A percentile compares a stretch with the other conserved stretches of the same genome.
phyloP scores from a whole-genome alignment of 2,329 filamentous ascomycete species.

The Amauroascus niger region DNA sequence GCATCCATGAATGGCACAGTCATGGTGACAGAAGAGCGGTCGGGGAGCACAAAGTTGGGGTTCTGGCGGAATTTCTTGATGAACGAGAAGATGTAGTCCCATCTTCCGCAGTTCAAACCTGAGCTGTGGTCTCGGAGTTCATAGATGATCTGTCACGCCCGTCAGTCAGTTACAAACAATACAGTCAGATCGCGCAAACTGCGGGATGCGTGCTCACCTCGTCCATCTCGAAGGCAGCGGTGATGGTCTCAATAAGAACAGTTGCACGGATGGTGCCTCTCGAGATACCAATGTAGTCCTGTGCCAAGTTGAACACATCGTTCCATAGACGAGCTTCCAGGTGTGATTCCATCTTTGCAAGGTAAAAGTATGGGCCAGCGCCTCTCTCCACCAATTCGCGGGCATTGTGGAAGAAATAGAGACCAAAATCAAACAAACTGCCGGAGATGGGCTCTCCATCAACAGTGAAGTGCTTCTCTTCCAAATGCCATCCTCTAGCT shows the following conservation, averaged over 20 bases:
- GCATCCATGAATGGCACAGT: conserved; percentile 97
- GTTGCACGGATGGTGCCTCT: conserved; percentile 90
- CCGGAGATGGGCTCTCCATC: conserved; percentile 92
- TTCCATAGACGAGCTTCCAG: conserved; percentile 97
- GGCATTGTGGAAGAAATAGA: conserved; percentile 99
- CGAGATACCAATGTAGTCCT: conserved; percentile 83
- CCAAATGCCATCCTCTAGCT: conserved; percentile 92
- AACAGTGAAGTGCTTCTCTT: conserved; percentile 95
- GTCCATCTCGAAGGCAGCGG: conserved; percentile 98
- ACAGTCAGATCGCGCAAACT: not conserved
- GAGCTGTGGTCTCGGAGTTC: conserved; percentile 94
- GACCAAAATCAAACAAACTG: conserved; percentile 88
- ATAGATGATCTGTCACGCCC: conserved; percentile 68
- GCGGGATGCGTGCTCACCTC: conserved; percentile 43
- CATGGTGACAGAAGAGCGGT: conserved; percentile 89
- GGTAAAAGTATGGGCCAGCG: conserved; percentile 90
- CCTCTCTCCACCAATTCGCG: conserved; percentile 75
- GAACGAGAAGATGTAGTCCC: conserved; percentile 99
- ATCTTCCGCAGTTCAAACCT: conserved; percentile 94
- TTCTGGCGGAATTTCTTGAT: conserved; percentile 99
- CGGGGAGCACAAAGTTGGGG: conserved; percentile 82
- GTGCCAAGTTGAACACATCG: conserved; percentile 89
- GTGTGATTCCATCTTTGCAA: conserved; percentile 96
- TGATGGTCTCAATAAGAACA: conserved; percentile 94
- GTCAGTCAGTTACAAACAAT: not conserved